Base-by-base conservation (phyloP, 2,329 filamentous ascomycete species). In the Penicillium hesseltinei region DNA sequence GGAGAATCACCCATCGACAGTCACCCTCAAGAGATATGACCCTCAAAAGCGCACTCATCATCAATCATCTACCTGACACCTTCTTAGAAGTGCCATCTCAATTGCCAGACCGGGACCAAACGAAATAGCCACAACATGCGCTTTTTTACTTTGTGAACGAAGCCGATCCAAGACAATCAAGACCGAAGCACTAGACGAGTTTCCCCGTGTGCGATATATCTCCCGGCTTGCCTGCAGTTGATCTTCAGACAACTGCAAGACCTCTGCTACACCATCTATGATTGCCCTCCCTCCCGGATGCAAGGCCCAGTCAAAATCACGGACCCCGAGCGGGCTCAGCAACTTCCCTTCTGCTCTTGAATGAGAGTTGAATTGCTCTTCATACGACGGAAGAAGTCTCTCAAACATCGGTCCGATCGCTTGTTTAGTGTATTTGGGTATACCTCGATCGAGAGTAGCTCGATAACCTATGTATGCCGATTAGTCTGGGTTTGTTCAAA, bases 91-190 rank as follows among this genome's bases (percentile, higher is more conserved):
- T 15, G 51, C 42, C 51, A 53, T 45, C 7, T 53, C 51, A 45
- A 53, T 38, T 9, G 40, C 21, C 17, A 53, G 23, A 6, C 51
- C 51, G 7, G 51, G 51, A 29, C 51, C 51, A 46, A 53, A 53
- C 2, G 51, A 53, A 13, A 42, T 44, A 8, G 51, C 51, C 4
- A 38, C 42, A 46, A 53, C 17, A 38, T 53, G 31, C 31, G 10
- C 31, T 15, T 15, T 45, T 15, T 38, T 38, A 6, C 40, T 29
- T 11, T 21, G 1, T n/a, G 8, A 21, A 5, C 51, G 51, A 38
- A 46, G 23, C 15, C 11, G 51, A 53, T 53, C 51, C 21, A 53
- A 17, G 13, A 53, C 51, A 46, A 53, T 44, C 51, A 53, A n/a
- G 8, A 53, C 33, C 4, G 40, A 29, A 19, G 51, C 51, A 19